Percentiles rank a stretch among this genome's conserved stretches.
Evolutionary conservation across 805 yeast genomes (phyloP).

Genomic region (Metschnikowia santaceciliae): DNA sequence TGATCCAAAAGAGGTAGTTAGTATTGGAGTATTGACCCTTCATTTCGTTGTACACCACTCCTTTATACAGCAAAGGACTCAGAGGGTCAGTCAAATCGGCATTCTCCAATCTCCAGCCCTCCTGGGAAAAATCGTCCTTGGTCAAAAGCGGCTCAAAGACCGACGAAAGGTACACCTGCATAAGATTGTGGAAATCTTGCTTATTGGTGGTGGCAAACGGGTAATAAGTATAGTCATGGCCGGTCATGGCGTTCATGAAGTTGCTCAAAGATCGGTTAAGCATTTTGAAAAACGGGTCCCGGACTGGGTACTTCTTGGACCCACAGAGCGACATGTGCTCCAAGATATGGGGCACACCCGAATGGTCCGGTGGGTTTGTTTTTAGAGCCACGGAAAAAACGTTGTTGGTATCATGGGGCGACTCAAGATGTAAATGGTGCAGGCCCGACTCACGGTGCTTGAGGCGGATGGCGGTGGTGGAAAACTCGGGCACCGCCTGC

Average conservation of each 20-base stretch:
- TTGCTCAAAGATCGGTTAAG: conserved; percentile 88
- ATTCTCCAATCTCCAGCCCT: conserved; percentile 96
- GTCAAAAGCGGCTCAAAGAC: conserved; percentile 78
- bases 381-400: conserved; percentile 88
- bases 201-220: conserved; percentile 94
- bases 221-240: conserved; percentile 90
- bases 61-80: conserved; percentile 74
- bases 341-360: conserved; percentile 93
- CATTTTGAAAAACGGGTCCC: conserved; percentile 98
- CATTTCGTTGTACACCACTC: conserved; percentile 98
- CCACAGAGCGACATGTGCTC: conserved; percentile 98
- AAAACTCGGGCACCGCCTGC: conserved; percentile 73
- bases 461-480: conserved; percentile 72
- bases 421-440: conserved; percentile 77
- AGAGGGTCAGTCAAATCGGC: conserved; percentile 50
- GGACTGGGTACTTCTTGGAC: conserved; percentile 81
- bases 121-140: conserved; percentile 83
- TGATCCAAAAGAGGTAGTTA: conserved; percentile 78
- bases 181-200: conserved; percentile 75
- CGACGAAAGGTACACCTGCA: conserved; percentile 84
- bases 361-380: conserved; percentile 91
- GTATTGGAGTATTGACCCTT: conserved; percentile 94
- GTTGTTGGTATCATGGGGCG: conserved; percentile 75
- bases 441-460: conserved; percentile 70
- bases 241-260: conserved; percentile 99